Percentiles rank a stretch among this genome's conserved stretches.
phyloP scores from a whole-genome alignment of 192 early-diverging fungal species.

The Backusella luteola region DNA sequence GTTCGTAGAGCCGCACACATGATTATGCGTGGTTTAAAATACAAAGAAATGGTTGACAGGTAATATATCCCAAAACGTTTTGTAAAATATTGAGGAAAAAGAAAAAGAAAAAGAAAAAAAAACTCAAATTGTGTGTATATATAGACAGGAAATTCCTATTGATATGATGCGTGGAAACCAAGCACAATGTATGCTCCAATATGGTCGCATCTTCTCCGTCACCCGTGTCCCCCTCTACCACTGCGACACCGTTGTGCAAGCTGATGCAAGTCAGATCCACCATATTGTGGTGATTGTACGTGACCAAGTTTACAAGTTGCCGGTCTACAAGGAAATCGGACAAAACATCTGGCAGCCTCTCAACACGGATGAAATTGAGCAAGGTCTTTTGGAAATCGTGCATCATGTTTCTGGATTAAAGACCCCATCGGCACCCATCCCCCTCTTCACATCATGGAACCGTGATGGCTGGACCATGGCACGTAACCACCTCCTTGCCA shows the following conservation, averaged over 20 bases:
- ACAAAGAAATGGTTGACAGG: slow-evolving; percentile 71
- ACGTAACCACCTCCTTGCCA: slow-evolving; percentile 61
- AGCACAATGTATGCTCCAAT: slow-evolving; percentile 86
- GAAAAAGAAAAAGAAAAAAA: too few relatives aligned
- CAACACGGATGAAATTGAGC: slow-evolving; percentile 70
- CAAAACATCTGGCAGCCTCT: slow-evolving; percentile 53
- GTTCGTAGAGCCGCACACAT: slow-evolving; percentile 77
- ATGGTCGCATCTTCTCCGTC: slow-evolving; percentile 71
- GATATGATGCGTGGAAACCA: slow-evolving; percentile 62
- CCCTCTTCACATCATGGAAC: slow-evolving; percentile 75
- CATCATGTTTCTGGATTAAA: not conserved
- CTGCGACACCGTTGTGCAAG: slow-evolving; percentile 68
- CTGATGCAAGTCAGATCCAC: slow-evolving; percentile 38
- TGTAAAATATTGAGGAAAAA: not conserved
- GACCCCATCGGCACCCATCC: slow-evolving; percentile 55
- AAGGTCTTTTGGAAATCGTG: not conserved
- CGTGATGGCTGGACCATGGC: slow-evolving; percentile 80
- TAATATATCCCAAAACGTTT: slow-evolving; percentile 13
- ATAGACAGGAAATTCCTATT: slow-evolving; percentile 53
- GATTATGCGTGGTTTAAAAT: slow-evolving; percentile 63
- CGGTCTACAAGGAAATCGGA: slow-evolving; percentile 58
- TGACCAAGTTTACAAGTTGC: slow-evolving; percentile 78
- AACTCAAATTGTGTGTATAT: not conserved
- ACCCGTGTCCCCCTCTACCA: slow-evolving; percentile 78
- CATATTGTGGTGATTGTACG: slow-evolving; percentile 70